Percentiles rank a stretch among this genome's conserved stretches.
These are phyloP conservation scores for Prosopis cineraria DNA, from an alignment of 306 rosid species.

Conservation along the genomic window DNA sequence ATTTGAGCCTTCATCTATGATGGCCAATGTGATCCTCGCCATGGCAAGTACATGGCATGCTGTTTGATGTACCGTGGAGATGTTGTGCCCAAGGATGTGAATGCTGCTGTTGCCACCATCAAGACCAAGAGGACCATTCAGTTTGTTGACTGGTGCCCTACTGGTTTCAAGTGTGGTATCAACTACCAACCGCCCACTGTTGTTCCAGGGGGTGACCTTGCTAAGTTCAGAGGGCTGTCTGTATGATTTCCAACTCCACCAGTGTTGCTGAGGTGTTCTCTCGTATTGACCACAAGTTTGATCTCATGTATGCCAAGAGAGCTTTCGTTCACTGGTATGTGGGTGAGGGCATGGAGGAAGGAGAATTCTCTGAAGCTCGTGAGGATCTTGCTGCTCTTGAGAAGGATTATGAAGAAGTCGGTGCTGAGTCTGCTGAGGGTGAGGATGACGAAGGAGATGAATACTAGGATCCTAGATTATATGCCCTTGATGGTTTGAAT, in stretches of 20 bases:
- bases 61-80: constrained; percentile 97
- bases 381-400: constrained; percentile 96
- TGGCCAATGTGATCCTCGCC: constrained; percentile 98
- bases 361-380: constrained; percentile 94
- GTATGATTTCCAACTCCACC: constrained; percentile 95
- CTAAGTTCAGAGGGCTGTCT: constrained; percentile 93
- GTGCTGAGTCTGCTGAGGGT: constrained; percentile 83
- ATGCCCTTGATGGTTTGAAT: not conserved
- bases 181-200: constrained; percentile 96
- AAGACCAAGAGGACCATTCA: constrained; percentile 93
- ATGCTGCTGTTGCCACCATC: constrained; percentile 88
- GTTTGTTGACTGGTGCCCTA: constrained; percentile 96
- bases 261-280: constrained; percentile 93
- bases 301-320: constrained; percentile 89
- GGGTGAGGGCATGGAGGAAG: constrained; percentile 99
- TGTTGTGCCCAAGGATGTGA: constrained; percentile 91
- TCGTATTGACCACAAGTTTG: constrained; percentile 87
- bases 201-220: constrained; percentile 95
- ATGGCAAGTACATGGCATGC: constrained; percentile 94
- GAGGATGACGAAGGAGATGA: constrained; percentile 73
- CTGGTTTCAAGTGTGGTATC: constrained; percentile 93
- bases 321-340: constrained; percentile 98
- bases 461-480: constrained; percentile 39
- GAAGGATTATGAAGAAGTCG: constrained; percentile 94
- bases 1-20: constrained; percentile 93